Evolutionary conservation across 192 early-diverging fungal species (phyloP).

Genomic region (Backusella tarrabulga): DNA sequence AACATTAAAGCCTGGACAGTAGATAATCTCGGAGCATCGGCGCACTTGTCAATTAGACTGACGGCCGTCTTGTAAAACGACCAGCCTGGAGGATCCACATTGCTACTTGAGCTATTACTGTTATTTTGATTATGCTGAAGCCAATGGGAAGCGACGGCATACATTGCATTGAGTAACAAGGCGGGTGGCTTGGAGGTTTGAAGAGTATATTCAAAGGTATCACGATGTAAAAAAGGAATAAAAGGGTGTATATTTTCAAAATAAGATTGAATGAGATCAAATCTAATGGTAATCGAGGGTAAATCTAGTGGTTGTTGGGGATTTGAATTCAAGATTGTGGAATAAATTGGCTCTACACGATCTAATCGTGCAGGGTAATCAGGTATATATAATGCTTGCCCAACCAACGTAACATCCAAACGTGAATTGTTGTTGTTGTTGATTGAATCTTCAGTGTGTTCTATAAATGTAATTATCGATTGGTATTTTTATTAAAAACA

Average conservation of each 20-base stretch:
- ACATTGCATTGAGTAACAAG: constrained; percentile 37
- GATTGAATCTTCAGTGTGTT: not conserved
- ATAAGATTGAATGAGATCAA: constrained; percentile 41
- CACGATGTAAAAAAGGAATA: constrained; percentile 45
- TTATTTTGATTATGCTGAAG: not conserved
- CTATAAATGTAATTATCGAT: not conserved
- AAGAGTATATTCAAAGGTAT: not conserved
- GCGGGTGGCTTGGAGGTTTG: not conserved
- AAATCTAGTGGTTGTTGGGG: constrained; percentile 8
- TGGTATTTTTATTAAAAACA: not conserved
- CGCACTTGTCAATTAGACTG: constrained; percentile 38
- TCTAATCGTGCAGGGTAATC: constrained; percentile 17
- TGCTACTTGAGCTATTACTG: not conserved
- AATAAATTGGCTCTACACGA: constrained; percentile 9
- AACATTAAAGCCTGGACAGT: constrained; percentile 52
- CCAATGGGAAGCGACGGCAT: constrained; percentile 31
- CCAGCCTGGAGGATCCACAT: constrained; percentile 17
- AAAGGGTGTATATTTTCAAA: constrained; percentile 50
- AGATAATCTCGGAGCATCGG: constrained; percentile 52
- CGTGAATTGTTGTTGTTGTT: not conserved
- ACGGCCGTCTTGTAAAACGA: constrained; percentile 25
- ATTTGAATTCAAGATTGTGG: not conserved
- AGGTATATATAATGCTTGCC: constrained; percentile 22
- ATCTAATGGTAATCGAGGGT: not conserved
- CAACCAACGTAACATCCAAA: constrained; percentile 12